These are phyloP conservation scores for Uncinocarpus reesii DNA, from an alignment of 2,329 filamentous ascomycete genomes.

Conservation along the genomic window DNA sequence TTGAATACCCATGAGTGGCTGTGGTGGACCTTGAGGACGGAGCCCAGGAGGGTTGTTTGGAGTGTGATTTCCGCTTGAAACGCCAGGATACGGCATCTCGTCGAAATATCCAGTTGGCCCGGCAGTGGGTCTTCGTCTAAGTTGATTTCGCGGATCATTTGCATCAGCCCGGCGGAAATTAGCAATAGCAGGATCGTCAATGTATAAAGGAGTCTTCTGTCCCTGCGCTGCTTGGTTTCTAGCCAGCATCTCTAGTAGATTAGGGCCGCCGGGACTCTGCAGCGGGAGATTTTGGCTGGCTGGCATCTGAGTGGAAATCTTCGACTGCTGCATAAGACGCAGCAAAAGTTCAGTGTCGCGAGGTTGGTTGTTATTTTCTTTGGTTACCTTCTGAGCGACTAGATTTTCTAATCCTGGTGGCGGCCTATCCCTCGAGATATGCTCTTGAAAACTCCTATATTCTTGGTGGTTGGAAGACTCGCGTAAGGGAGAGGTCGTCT, in stretches of 20 bases:
- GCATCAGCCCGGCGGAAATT: conserved; percentile 33
- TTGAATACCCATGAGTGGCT: conserved; percentile 33
- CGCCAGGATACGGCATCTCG: conserved; percentile 28
- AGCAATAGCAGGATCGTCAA: conserved; percentile 38
- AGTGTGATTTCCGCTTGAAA: conserved; percentile 26
- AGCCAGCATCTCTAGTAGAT: conserved; percentile 30
- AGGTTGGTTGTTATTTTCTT: conserved; percentile 33
- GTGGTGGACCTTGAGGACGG: conserved; percentile 27
- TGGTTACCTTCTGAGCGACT: conserved; percentile 25
- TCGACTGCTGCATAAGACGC: conserved; percentile 62
- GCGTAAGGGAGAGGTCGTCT: conserved; percentile 25
- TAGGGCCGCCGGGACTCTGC: conserved; percentile 25
- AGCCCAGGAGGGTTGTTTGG: conserved; percentile 29
- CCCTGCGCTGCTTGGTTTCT: conserved; percentile 26
- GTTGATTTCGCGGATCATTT: conserved; percentile 24
- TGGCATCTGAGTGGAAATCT: conserved; percentile 24
- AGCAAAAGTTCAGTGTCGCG: conserved; percentile 76
- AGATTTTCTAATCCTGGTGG: conserved; percentile 24
- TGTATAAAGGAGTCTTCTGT: conserved; percentile 31
- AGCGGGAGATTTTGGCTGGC: conserved; percentile 23
- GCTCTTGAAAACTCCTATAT: conserved; percentile 24
- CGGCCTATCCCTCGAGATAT: conserved; percentile 20
- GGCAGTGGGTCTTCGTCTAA: conserved; percentile 31
- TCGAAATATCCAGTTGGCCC: conserved; percentile 35
- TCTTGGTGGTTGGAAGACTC: conserved; percentile 26